These are phyloP conservation scores for Mycena indigotica DNA, from an alignment of 768 basidiomycete genomes.

Conservation along the genomic window DNA sequence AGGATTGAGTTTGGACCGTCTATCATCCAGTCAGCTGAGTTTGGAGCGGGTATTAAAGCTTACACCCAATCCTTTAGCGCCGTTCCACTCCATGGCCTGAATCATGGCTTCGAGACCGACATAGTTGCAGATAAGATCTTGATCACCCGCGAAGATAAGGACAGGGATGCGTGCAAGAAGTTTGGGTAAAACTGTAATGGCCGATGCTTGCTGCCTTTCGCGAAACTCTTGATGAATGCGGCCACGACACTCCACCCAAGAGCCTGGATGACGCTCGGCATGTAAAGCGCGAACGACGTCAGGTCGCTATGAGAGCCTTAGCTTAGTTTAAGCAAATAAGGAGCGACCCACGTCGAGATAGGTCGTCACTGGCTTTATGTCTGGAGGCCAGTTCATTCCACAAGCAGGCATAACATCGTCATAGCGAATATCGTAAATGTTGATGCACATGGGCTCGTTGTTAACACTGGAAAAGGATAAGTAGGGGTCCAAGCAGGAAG, in stretches of 20 bases:
- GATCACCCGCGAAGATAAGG: slow-evolving; percentile 92
- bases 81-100: slow-evolving; percentile 82
- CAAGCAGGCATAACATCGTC: slow-evolving; percentile 85
- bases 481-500: not conserved
- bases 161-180: slow-evolving; percentile 81
- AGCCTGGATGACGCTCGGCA: slow-evolving; percentile 70
- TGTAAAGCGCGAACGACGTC: slow-evolving; percentile 87
- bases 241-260: slow-evolving; percentile 86
- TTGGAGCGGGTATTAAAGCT: slow-evolving; percentile 32
- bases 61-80: slow-evolving; percentile 81
- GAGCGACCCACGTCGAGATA: slow-evolving; percentile 76
- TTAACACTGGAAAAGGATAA: slow-evolving; percentile 45
- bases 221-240: slow-evolving; percentile 66
- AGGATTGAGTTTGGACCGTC: slow-evolving; percentile 70
- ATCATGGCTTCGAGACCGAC: slow-evolving; percentile 88
- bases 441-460: slow-evolving; percentile 77
- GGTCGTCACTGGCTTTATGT: slow-evolving; percentile 69
- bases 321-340: not conserved
- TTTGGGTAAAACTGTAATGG: slow-evolving; percentile 74
- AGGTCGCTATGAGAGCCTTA: slow-evolving; percentile 52
- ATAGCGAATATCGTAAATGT: slow-evolving; percentile 93
- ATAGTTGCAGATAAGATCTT: slow-evolving; percentile 97
- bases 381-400: slow-evolving; percentile 98
- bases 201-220: slow-evolving; percentile 58
- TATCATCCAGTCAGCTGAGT: slow-evolving; percentile 33